Evolutionary conservation across 768 basidiomycete genomes (phyloP).

Genomic region (Nidularia pulvinata): DNA sequence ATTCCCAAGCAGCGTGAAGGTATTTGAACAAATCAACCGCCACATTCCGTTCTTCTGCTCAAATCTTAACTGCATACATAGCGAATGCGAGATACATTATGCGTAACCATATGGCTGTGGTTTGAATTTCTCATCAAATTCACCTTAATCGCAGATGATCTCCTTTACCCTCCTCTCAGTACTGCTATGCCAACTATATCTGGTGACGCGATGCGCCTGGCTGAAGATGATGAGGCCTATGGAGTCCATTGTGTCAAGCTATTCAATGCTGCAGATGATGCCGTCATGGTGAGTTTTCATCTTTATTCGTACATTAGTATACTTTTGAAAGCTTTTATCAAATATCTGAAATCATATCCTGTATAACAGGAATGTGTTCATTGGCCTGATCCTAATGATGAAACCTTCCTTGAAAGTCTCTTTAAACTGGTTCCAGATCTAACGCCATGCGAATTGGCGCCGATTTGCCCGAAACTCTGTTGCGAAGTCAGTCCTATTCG

Average conservation of each 20-base stretch:
- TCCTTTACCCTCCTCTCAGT: neutral
- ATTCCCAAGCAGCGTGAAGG: conserved; percentile 17
- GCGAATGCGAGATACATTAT: conserved; percentile 26
- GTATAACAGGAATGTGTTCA: conserved; percentile 11
- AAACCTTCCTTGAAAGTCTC: conserved; percentile 27
- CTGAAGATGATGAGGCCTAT: neutral
- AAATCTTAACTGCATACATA: conserved; percentile 46
- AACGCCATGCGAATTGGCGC: conserved; percentile 47
- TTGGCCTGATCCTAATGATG: conserved; percentile 22
- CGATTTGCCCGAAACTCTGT: conserved; percentile 46
- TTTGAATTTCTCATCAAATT: neutral
- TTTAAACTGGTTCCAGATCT: conserved; percentile 43
- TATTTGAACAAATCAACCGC: conserved; percentile 26
- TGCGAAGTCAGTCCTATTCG: conserved; percentile 45
- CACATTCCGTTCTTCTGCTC: conserved; percentile 39
- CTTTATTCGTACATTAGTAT: no score
- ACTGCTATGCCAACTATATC: no score
- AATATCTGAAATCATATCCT: neutral
- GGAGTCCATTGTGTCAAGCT: neutral
- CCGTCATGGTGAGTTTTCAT: conserved; percentile 3
- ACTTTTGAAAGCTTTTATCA: no score
- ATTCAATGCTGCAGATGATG: conserved; percentile 5
- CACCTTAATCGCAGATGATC: conserved; percentile 2
- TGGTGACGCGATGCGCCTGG: neutral
- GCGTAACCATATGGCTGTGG: neutral